Evolutionary conservation across 257 asterid species (phyloP).

Genomic region (Marsdenia floribunda): DNA sequence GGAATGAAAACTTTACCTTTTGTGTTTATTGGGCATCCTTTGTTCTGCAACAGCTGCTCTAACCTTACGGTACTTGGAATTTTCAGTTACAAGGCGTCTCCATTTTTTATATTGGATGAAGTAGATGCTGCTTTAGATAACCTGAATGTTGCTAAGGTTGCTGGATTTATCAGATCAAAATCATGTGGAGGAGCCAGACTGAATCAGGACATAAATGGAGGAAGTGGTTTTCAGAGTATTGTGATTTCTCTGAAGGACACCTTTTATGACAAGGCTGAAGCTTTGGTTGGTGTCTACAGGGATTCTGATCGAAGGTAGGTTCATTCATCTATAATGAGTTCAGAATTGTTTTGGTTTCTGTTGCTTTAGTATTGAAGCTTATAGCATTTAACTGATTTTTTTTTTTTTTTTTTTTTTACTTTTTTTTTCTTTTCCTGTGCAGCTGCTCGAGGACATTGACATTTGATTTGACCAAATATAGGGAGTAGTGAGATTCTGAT

Average conservation of each 20-base stretch:
- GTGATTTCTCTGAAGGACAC: conserved; percentile 95
- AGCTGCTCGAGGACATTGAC: conserved; percentile 91
- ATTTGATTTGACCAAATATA: conserved; percentile 70
- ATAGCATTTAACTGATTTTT: background rate
- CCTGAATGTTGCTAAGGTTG: conserved; percentile 91
- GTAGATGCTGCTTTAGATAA: conserved; percentile 98
- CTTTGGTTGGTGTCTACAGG: conserved; percentile 92
- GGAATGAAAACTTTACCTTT: background rate
- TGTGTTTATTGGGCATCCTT: background rate
- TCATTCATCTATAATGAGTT: background rate
- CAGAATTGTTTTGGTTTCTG: background rate
- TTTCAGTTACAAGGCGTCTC: conserved; percentile 94
- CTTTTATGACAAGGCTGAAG: conserved; percentile 96
- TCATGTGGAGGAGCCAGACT: conserved; percentile 72
- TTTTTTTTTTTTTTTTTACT: background rate
- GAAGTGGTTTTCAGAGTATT: conserved; percentile 88
- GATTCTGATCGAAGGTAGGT: conserved; percentile 74
- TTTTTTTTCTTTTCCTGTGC: conserved; percentile 5
- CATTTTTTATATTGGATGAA: conserved; percentile 95
- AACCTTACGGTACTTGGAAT: conserved; percentile 9
- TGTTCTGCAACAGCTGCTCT: background rate
- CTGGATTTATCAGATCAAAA: conserved; percentile 88
- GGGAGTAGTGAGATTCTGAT: conserved; percentile 41
- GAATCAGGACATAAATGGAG: conserved; percentile 45
- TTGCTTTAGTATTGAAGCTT: background rate